Percentiles rank a stretch among this genome's conserved stretches.
Conservation (phyloP, 1,284 basidiomycete species). For the Pseudozyma tsukubaensis region DNA sequence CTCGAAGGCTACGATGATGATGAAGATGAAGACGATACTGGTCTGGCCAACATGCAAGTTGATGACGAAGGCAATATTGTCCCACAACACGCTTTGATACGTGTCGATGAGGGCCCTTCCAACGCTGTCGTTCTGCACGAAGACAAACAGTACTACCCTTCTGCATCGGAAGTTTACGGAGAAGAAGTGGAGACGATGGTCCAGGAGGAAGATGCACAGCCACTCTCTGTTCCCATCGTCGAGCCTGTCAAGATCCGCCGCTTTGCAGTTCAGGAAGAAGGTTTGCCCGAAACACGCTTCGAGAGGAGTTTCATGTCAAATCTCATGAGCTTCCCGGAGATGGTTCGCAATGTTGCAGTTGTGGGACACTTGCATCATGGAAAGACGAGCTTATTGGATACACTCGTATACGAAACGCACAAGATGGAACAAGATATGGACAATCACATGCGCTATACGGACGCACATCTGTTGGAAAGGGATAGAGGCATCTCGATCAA, state of each 20-base stretch:
- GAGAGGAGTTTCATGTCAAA: constrained; percentile 84
- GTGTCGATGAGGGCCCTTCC: constrained; percentile 71
- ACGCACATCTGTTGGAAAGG: constrained; percentile 89
- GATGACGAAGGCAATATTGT: constrained; percentile 72
- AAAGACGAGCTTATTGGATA: constrained; percentile 95
- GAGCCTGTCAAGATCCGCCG: constrained; percentile 94
- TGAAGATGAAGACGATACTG: constrained; percentile 19
- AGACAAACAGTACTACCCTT: constrained; percentile 97
- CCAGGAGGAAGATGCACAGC: constrained; percentile 97
- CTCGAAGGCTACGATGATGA: constrained; percentile 84
- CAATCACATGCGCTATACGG: constrained; percentile 82
- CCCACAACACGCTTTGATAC: constrained; percentile 58
- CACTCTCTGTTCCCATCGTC: constrained; percentile 92
- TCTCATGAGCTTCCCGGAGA: constrained; percentile 90
- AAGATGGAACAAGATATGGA: constrained; percentile 75
- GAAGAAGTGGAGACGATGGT: constrained; percentile 94
- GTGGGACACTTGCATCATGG: constrained; percentile 94
- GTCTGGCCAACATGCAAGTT: constrained; percentile 21
- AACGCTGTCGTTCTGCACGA: constrained; percentile 94
- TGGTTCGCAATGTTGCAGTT: constrained; percentile 76
- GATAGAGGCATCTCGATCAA: constrained; percentile 94
- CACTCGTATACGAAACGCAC: constrained; percentile 96
- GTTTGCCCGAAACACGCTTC: constrained; percentile 60
- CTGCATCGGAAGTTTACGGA: constrained; percentile 91
- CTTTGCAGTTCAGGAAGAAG: constrained; percentile 76